Conservation (phyloP, 2,329 filamentous ascomycete species). For the Aspergillus tamarii region DNA sequence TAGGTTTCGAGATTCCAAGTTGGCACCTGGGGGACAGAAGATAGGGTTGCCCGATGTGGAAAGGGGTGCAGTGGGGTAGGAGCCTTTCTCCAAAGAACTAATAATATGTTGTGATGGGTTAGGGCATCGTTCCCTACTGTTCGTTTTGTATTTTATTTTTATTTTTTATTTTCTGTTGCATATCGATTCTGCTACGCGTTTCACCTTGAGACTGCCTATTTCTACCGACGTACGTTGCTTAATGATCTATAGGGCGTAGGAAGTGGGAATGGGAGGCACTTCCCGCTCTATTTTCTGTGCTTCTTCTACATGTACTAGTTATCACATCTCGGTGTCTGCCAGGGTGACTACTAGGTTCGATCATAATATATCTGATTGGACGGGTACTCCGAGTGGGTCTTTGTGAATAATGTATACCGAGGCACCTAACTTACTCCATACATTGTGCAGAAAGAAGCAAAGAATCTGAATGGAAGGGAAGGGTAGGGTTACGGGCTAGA, state of each 20-base stretch:
- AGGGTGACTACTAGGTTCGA: neutral
- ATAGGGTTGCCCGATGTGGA: slow-evolving; percentile 7
- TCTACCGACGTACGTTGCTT: neutral
- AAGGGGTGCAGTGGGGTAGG: slow-evolving; percentile 12
- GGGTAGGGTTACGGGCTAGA: neutral
- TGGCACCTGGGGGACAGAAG: slow-evolving; percentile 12
- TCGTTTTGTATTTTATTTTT: neutral
- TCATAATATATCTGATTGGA: neutral
- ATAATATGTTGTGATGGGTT: slow-evolving; percentile 18
- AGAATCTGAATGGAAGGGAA: neutral
- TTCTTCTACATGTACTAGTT: neutral
- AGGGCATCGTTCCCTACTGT: neutral
- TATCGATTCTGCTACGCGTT: neutral
- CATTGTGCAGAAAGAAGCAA: neutral
- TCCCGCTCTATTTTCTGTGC: neutral
- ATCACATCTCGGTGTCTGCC: neutral
- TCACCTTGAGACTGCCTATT: too few species aligned
- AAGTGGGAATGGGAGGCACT: neutral
- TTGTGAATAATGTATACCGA: neutral
- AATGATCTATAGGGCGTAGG: neutral
- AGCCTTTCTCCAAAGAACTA: slow-evolving; percentile 11
- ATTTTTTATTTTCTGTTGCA: neutral
- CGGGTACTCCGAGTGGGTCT: neutral
- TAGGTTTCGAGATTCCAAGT: slow-evolving; percentile 5
- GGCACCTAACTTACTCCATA: neutral